These are phyloP conservation scores for Fusarium tanahbumbuense DNA, from an alignment of 2,329 filamentous ascomycete genomes.

Conservation along the genomic window DNA sequence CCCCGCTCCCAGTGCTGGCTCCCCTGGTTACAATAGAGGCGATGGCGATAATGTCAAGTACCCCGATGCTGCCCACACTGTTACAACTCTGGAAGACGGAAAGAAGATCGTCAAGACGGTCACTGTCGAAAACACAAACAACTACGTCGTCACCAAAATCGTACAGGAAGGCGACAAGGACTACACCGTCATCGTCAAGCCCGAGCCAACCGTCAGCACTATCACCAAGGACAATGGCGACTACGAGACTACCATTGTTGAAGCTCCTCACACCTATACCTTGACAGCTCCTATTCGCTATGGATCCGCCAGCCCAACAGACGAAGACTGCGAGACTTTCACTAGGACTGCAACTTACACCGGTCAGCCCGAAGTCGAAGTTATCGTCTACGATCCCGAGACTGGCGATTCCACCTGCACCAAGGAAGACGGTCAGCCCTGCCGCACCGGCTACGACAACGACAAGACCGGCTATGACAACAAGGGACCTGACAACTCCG, in stretches of 20 bases:
- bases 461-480: constrained; percentile 15
- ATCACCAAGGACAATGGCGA: constrained; percentile 38
- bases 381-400: constrained; percentile 48
- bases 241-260: constrained; percentile 32
- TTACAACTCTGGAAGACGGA: constrained; percentile 33
- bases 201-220: constrained; percentile 30
- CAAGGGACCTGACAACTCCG: not conserved
- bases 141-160: constrained; percentile 39
- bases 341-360: constrained; percentile 36
- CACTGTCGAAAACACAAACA: constrained; percentile 27
- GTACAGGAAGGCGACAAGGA: constrained; percentile 40
- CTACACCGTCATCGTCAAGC: constrained; percentile 39
- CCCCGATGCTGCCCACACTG: constrained; percentile 12
- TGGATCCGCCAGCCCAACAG: constrained; percentile 42
- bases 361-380: constrained; percentile 46
- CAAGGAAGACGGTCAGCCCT: constrained; percentile 46
- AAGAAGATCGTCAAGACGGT: constrained; percentile 33
- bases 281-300: constrained; percentile 44
- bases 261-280: constrained; percentile 32
- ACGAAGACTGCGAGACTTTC: constrained; percentile 29
- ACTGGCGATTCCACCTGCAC: constrained; percentile 48
- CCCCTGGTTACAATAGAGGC: constrained; percentile 15
- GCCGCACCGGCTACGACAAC: constrained; percentile 29
- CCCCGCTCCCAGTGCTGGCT: constrained; percentile 21
- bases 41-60: constrained; percentile 1